Evolutionary conservation across 805 yeast species (phyloP), one percentile per base, ranked within the genome.

Genomic region (Sugiyamaella lignohabitans): DNA sequence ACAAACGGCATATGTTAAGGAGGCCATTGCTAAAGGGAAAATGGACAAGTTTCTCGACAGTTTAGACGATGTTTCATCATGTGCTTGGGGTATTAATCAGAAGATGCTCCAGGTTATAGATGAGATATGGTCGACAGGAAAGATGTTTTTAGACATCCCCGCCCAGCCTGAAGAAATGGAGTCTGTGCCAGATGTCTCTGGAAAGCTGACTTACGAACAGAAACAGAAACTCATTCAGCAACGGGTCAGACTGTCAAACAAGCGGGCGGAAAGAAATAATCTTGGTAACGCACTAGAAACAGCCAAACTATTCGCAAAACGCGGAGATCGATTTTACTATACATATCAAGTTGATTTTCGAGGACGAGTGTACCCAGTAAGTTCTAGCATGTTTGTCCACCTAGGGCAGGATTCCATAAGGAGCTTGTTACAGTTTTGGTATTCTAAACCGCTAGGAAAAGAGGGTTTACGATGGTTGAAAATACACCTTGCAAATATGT

Each of bases 61-160:
- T 4, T 70, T 89, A 46, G 87, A 87, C 59, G 89, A 82, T 11
- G 66, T 89, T 44, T 96, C 97, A 4, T 67, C 73, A 32, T 84
- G 97, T 1, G 75, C 96, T 0, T 91, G 98, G 98, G 83, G 96
- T 1, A 81, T 93, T 24, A 91, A 91, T 61, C 75, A 79, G 42
- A 70, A 68, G 21, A 69, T 93, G 4, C 79, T 87, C 51, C 72
- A 78, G 24, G 74, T 86, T 2, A 74, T 93, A 56, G 77, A 86
- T 2, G 68, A 79, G 48, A 78, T 82, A 48, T 91, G 98, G 98
- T 89, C 89, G 60, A 71, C 81, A 0, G 96, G 95, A 4, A 73
- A 82, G 51, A 72, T 71, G 52, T 78, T 86, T 65, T 63, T 82
- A 61, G 82, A 87, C 58, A 76, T 91, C 57, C 71, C 78, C 16